These are phyloP conservation scores for Amphicarpaea edgeworthii DNA, from an alignment of 306 rosid species.

Conservation along the genomic window DNA sequence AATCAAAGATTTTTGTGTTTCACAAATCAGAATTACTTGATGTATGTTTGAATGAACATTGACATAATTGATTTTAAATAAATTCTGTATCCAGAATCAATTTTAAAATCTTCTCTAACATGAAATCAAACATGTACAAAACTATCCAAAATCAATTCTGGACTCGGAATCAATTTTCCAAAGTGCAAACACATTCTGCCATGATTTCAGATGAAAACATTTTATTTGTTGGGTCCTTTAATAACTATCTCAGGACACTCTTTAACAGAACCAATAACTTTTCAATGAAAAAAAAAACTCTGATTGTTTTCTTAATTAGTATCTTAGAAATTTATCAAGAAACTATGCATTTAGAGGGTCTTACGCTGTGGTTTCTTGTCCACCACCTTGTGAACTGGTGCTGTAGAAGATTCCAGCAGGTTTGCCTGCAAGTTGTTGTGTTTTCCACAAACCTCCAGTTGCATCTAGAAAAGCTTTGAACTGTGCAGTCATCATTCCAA, in stretches of 20 bases:
- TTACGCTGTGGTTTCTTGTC: slow-evolving; percentile 90
- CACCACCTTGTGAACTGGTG: slow-evolving; percentile 87
- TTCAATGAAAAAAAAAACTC: too few relatives aligned
- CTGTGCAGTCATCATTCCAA: slow-evolving; percentile 76
- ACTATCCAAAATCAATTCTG: too few relatives aligned
- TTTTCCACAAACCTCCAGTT: slow-evolving; percentile 79
- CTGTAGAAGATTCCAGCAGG: slow-evolving; percentile 82
- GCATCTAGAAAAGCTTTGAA: slow-evolving; percentile 55
- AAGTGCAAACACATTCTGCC: neutral
- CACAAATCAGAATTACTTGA: too few relatives aligned
- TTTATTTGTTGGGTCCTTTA: neutral
- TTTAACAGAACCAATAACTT: neutral
- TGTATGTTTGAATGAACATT: too few relatives aligned
- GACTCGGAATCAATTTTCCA: too few relatives aligned
- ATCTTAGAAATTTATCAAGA: neutral
- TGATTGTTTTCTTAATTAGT: too few relatives aligned
- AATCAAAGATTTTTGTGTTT: too few relatives aligned
- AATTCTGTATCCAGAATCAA: too few relatives aligned
- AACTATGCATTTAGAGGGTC: slow-evolving; percentile 33
- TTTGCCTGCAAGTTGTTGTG: slow-evolving; percentile 86
- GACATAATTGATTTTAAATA: too few relatives aligned
- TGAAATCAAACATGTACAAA: too few relatives aligned
- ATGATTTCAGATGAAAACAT: neutral
- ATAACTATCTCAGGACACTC: neutral
- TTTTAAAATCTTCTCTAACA: too few relatives aligned